phyloP scores from a whole-genome alignment of 345 rosid genomes.

The Adansonia digitata region DNA sequence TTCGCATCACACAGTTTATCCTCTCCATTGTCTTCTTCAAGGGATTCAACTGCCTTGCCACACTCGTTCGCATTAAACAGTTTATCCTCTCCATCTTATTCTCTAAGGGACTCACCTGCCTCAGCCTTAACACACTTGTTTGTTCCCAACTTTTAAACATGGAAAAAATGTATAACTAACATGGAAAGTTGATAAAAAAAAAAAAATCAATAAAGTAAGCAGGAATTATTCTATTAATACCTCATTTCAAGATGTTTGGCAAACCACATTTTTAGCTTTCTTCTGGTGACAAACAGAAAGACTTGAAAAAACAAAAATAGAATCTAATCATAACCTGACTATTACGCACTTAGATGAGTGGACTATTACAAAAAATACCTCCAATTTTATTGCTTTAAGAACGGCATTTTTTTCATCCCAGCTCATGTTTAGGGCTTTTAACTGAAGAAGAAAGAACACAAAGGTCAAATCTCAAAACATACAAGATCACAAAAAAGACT shows the following conservation, averaged over 20 bases:
- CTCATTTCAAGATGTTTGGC: conserved; percentile 24
- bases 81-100: conserved; percentile 21
- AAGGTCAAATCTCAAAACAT: conserved; percentile 14
- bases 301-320: background rate
- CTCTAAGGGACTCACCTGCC: conserved; percentile 12
- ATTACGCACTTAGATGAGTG: conserved; percentile 3
- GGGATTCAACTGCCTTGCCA: conserved; percentile 2
- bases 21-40: conserved; percentile 18
- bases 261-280: conserved; percentile 21
- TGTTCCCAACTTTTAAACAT: conserved; percentile 30
- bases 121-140: conserved; percentile 12
- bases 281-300: conserved; percentile 22
- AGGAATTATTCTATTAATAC: conserved; percentile 15
- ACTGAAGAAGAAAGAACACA: conserved; percentile 34
- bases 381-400: conserved; percentile 33
- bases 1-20: no score
- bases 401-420: conserved; percentile 56
- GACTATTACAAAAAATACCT: conserved; percentile 13
- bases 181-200: background rate
- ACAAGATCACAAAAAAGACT: background rate
- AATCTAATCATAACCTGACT: background rate
- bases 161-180: conserved; percentile 18
- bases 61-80: conserved; percentile 23
- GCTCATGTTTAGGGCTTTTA: conserved; percentile 62
- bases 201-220: conserved; percentile 7